Conservation (phyloP, 805 yeast species). For the Candida adriatica region DNA sequence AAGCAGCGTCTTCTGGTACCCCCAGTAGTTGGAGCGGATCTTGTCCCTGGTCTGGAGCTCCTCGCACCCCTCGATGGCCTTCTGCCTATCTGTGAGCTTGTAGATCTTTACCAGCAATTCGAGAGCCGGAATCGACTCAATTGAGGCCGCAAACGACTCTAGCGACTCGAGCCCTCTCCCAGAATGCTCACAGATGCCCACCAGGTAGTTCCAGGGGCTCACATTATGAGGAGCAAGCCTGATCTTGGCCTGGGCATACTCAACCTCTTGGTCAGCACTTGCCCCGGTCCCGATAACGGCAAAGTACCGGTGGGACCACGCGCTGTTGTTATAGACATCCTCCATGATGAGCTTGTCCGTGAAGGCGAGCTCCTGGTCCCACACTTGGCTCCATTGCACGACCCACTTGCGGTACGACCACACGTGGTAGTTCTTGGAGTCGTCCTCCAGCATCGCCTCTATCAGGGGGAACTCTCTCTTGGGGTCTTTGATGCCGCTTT, state of each 20-base stretch:
- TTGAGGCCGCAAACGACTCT: slow-evolving; percentile 35
- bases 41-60: slow-evolving; percentile 53
- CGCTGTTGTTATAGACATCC: slow-evolving; percentile 86
- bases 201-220: slow-evolving; percentile 78
- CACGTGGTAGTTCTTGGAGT: slow-evolving; percentile 89
- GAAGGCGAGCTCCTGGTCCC: slow-evolving; percentile 44
- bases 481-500: slow-evolving; percentile 29
- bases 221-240: slow-evolving; percentile 69
- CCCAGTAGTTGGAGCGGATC: slow-evolving; percentile 58
- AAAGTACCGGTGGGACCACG: slow-evolving; percentile 85
- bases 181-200: slow-evolving; percentile 42
- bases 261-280: slow-evolving; percentile 38
- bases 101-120: slow-evolving; percentile 53
- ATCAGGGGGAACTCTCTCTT: slow-evolving; percentile 61
- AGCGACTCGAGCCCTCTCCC: slow-evolving; percentile 30
- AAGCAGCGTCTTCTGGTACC: slow-evolving; percentile 29
- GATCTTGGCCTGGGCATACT: slow-evolving; percentile 44
- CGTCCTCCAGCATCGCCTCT: slow-evolving; percentile 64
- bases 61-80: slow-evolving; percentile 40
- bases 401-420: slow-evolving; percentile 93
- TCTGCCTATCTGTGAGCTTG: too few species aligned
- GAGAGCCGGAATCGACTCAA: slow-evolving; percentile 44
- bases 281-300: slow-evolving; percentile 28
- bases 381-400: slow-evolving; percentile 47
- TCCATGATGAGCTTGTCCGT: slow-evolving; percentile 38